These are phyloP conservation scores for Euclidium syriacum DNA, from an alignment of 345 rosid species.

Conservation along the genomic window DNA sequence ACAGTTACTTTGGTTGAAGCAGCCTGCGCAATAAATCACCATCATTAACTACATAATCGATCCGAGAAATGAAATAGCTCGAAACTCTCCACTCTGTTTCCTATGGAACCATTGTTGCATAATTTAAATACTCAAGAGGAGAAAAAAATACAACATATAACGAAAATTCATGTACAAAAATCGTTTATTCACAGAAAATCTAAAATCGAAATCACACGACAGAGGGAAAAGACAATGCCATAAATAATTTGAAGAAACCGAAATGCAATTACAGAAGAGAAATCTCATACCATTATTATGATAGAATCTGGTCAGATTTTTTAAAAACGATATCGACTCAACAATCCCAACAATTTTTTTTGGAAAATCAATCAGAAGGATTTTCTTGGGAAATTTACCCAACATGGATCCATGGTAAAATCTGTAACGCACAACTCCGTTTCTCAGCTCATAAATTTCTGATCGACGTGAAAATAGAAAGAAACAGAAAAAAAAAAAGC, in stretches of 20 bases:
- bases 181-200: not conserved
- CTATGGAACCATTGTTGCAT: not conserved
- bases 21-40: constrained; percentile 40
- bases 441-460: constrained; percentile 2
- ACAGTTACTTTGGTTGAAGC: constrained; percentile 44
- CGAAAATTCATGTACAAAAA: not conserved
- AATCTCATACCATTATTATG: constrained; percentile 22
- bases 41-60: not conserved
- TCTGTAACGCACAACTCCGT: not conserved
- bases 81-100: no score
- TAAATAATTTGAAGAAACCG: not conserved
- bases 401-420: not conserved
- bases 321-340: not conserved
- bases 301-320: not conserved
- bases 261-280: constrained; percentile 4
- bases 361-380: not conserved
- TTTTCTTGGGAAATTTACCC: not conserved
- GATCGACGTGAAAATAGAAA: constrained; percentile 16
- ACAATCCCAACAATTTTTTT: not conserved
- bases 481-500: not conserved
- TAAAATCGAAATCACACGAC: not conserved
- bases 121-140: not conserved
- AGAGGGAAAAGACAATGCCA: not conserved
- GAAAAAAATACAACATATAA: not conserved
- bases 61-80: not conserved